Evolutionary conservation across 2,329 filamentous ascomycete genomes (phyloP).

Genomic region (Pyrenophora graminea): DNA sequence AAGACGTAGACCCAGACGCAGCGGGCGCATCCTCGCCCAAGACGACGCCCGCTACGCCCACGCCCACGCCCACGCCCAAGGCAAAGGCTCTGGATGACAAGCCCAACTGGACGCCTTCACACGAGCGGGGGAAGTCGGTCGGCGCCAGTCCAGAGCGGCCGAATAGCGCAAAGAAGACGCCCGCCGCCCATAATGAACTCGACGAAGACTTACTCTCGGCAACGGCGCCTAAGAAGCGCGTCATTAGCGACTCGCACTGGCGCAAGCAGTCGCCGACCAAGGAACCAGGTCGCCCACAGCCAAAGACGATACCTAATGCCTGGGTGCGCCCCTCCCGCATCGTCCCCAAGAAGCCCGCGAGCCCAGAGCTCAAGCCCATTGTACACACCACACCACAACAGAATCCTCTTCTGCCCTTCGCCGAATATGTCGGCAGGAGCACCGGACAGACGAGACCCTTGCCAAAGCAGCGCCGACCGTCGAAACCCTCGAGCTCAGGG

Average conservation of each 20-base stretch:
- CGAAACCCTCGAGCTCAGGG: slow-evolving; percentile 37
- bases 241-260: slow-evolving; percentile 94
- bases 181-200: slow-evolving; percentile 44
- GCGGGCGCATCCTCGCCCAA: slow-evolving; percentile 8
- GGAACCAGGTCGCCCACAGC: slow-evolving; percentile 33
- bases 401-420: slow-evolving; percentile 24
- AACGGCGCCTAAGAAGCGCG: slow-evolving; percentile 82
- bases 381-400: slow-evolving; percentile 16
- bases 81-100: slow-evolving; percentile 31
- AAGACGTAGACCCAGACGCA: slow-evolving; percentile 67
- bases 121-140: slow-evolving; percentile 30
- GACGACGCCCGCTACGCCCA: slow-evolving; percentile 12
- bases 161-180: slow-evolving; percentile 38
- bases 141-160: slow-evolving; percentile 36
- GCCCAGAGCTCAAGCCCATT: slow-evolving; percentile 14
- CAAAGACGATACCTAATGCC: slow-evolving; percentile 44
- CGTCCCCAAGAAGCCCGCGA: slow-evolving; percentile 23
- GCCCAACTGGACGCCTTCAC: slow-evolving; percentile 31
- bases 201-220: slow-evolving; percentile 53
- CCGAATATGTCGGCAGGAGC: slow-evolving; percentile 35
- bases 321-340: slow-evolving; percentile 46
- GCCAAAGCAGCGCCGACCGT: slow-evolving; percentile 32
- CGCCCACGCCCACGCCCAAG: slow-evolving; percentile 32
- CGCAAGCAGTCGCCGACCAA: slow-evolving; percentile 53
- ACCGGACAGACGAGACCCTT: slow-evolving; percentile 31